Evolutionary conservation across 1,284 basidiomycete species (phyloP), one percentile per base, ranked within the genome.

Genomic region (Trametes sp.): DNA sequence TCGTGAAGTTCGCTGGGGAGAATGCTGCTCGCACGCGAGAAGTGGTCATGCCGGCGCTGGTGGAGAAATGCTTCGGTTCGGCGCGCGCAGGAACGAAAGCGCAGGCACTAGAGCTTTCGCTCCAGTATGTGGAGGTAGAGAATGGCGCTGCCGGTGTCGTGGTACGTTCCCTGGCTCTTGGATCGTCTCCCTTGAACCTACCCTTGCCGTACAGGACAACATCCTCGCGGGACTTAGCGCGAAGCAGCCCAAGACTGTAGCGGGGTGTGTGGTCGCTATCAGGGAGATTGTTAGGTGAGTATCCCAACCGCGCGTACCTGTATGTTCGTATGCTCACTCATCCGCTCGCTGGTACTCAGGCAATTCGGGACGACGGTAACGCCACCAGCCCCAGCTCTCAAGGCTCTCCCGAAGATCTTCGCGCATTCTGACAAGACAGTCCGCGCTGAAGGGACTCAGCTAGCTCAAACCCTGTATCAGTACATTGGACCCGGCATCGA

Each of bases 61-160:
- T 98, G 38, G 98, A 99, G 72, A 99, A 99, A 79, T 96, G 94
- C 71, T 87, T 98, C 60, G 96, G 96, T 31, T 95, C 96, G 21
- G 83, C 94, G 33, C 84, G 96, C 72, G 92, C 93, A 16, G 95
- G 94, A 11, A 98, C 97, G n/a, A 97, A 90, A 80, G 87, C 85
- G 68, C 93, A 96, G 64, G 94, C 94, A 9, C 78, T 93, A 51
- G 97, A 98, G 71, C 84, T 98, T 35, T 86, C 88, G 57, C 79
- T 96, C 64, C 92, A 96, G 74, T 98, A 96, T 75, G 92, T 96
- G 28, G 97, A 98, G 75, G 92, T 96, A 23, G 97, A 97, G 77
- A 98, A 98, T 74, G 83, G 86, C 41, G 96, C 89, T 51, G 87
- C 94, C 63, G 94, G 91, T 4, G 89, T 96, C 57, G 87, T 98